Percentiles rank a stretch among this genome's conserved stretches.
phyloP scores from a whole-genome alignment of 2,329 filamentous ascomycete species.

The Talaromyces marneffei region DNA sequence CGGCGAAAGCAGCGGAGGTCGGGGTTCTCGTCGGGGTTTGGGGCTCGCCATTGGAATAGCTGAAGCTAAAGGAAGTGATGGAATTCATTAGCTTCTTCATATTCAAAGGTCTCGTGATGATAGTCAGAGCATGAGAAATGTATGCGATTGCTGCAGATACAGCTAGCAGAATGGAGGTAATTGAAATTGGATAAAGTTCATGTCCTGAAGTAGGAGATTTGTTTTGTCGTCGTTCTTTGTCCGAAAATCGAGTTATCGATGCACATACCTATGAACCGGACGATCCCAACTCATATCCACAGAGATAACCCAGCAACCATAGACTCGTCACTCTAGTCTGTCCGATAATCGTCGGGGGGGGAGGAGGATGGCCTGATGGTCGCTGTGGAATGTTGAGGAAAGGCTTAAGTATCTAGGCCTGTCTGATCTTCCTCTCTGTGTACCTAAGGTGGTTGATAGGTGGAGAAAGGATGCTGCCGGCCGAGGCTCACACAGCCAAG shows the following conservation, averaged over 20 bases:
- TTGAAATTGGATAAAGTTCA: background rate
- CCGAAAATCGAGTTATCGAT: background rate
- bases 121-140: background rate
- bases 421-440: background rate
- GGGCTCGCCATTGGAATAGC: constrained; percentile 42
- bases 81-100: constrained; percentile 31
- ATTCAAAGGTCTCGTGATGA: background rate
- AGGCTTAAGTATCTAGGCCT: constrained; percentile 18
- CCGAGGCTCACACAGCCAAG: constrained; percentile 18
- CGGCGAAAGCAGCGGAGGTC: constrained; percentile 30
- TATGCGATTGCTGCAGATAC: background rate
- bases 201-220: background rate
- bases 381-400: constrained; percentile 27
- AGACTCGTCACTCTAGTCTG: constrained; percentile 25
- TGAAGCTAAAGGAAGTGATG: constrained; percentile 38
- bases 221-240: background rate
- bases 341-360: constrained; percentile 28
- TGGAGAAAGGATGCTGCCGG: constrained; percentile 16
- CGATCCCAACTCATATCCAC: constrained; percentile 46
- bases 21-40: constrained; percentile 44
- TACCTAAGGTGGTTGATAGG: too few relatives aligned
- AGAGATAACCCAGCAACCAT: constrained; percentile 35
- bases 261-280: constrained; percentile 41
- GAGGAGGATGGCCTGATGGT: constrained; percentile 10
- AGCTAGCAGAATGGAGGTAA: background rate